These are phyloP conservation scores for Alloteropsis semialata DNA, from an alignment of 176 grass and related monocot species.

Conservation along the genomic window DNA sequence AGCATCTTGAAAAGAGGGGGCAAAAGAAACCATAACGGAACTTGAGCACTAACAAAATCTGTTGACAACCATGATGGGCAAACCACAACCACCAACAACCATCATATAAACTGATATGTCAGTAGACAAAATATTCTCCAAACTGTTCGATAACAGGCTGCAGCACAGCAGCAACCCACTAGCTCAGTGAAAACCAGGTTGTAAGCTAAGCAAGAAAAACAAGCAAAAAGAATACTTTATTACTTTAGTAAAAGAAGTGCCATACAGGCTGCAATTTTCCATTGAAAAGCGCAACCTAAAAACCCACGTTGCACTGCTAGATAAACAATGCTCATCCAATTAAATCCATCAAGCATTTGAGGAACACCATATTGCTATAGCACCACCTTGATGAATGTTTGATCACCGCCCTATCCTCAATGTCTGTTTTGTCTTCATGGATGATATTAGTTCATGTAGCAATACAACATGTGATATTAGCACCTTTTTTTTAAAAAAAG, in stretches of 20 bases:
- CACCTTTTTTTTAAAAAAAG: neutral
- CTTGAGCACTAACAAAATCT: neutral
- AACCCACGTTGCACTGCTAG: neutral
- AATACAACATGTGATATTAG: neutral
- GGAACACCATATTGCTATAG: neutral
- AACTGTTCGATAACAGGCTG: neutral
- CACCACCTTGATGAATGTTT: neutral
- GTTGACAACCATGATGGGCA: neutral
- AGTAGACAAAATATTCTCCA: neutral
- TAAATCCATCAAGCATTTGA: neutral
- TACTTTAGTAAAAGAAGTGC: neutral
- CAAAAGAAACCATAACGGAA: no score
- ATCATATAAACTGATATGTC: neutral
- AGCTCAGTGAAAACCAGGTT: neutral
- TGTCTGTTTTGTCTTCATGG: neutral
- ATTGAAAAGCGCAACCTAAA: neutral
- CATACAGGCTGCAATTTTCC: neutral
- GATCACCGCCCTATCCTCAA: neutral
- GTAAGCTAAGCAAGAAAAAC: neutral
- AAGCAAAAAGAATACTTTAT: neutral
- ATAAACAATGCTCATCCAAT: neutral
- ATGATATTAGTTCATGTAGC: neutral
- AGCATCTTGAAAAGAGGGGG: neutral
- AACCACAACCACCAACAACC: neutral
- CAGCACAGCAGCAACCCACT: neutral